Conservation (phyloP, 495 filamentous ascomycete genomes). For the Pseudevernia furfuracea region DNA sequence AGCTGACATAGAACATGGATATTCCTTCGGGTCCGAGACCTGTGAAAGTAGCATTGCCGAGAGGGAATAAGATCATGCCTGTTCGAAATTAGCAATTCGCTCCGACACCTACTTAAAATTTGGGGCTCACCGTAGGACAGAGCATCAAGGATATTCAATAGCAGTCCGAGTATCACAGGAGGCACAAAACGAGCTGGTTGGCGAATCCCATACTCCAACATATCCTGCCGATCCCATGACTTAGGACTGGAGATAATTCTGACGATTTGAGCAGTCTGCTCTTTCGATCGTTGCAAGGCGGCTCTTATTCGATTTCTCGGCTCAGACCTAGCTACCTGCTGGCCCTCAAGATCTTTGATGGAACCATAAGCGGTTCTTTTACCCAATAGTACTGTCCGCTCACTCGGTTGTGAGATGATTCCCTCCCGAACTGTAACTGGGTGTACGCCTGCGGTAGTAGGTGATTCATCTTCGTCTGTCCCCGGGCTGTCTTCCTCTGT, state of each 20-base stretch:
- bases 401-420: slow-evolving; percentile 28
- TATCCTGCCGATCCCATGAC: slow-evolving; percentile 56
- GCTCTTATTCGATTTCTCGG: slow-evolving; percentile 25
- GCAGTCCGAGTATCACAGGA: slow-evolving; percentile 76
- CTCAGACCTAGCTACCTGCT: slow-evolving; percentile 18
- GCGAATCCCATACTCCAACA: slow-evolving; percentile 58
- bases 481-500: slow-evolving; percentile 27
- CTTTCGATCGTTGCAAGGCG: slow-evolving; percentile 25
- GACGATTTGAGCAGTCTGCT: slow-evolving; percentile 10
- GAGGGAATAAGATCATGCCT: slow-evolving; percentile 91
- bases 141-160: slow-evolving; percentile 90
- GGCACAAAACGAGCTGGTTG: slow-evolving; percentile 65
- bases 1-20: slow-evolving; percentile 97
- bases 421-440: slow-evolving; percentile 22
- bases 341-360: slow-evolving; percentile 30
- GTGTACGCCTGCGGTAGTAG: slow-evolving; percentile 7
- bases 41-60: slow-evolving; percentile 75
- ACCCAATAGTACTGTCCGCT: slow-evolving; percentile 31
- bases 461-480: slow-evolving; percentile 20
- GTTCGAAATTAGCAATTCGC: slow-evolving; percentile 11
- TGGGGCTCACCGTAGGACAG: slow-evolving; percentile 74
- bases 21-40: slow-evolving; percentile 84
- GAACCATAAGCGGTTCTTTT: slow-evolving; percentile 26
- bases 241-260: slow-evolving; percentile 47
- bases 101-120: not conserved